phyloP scores from a whole-genome alignment of 2,329 filamentous ascomycete species.

The Alternaria arborescens region DNA sequence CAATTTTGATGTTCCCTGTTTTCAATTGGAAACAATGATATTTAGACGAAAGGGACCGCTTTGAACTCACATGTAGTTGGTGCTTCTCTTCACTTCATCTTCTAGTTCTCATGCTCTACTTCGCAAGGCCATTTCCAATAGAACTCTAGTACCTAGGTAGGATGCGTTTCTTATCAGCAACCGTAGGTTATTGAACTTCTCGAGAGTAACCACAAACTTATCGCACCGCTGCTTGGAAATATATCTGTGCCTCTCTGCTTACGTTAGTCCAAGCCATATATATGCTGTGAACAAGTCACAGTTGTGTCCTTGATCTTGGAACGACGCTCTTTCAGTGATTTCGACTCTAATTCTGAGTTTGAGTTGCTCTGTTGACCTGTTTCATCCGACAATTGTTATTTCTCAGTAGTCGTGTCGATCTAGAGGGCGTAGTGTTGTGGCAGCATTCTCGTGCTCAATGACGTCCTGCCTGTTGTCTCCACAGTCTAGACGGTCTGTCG shows the following conservation, averaged over 20 bases:
- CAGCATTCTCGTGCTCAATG: neutral
- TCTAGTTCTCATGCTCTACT: neutral
- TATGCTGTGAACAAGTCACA: neutral
- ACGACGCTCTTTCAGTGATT: neutral
- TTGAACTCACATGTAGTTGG: neutral
- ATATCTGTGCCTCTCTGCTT: neutral
- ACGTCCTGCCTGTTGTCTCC: neutral
- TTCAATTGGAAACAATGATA: neutral
- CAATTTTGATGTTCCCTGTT: neutral
- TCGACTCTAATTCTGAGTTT: neutral
- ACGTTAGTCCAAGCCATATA: neutral
- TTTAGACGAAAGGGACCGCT: no score
- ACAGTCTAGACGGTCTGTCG: neutral
- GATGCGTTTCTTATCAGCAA: no score
- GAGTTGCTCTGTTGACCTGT: neutral
- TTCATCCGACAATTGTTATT: neutral
- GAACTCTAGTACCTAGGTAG: no score
- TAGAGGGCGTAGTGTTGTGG: neutral
- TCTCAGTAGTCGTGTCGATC: neutral
- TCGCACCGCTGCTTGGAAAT: no score
- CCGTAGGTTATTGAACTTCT: no score
- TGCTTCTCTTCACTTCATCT: neutral
- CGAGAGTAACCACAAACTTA: no score
- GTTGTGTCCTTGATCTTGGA: neutral
- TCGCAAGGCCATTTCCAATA: no score